These are phyloP conservation scores for Scalesia atractyloides DNA, from an alignment of 129 eudicot genomes.

Conservation along the genomic window DNA sequence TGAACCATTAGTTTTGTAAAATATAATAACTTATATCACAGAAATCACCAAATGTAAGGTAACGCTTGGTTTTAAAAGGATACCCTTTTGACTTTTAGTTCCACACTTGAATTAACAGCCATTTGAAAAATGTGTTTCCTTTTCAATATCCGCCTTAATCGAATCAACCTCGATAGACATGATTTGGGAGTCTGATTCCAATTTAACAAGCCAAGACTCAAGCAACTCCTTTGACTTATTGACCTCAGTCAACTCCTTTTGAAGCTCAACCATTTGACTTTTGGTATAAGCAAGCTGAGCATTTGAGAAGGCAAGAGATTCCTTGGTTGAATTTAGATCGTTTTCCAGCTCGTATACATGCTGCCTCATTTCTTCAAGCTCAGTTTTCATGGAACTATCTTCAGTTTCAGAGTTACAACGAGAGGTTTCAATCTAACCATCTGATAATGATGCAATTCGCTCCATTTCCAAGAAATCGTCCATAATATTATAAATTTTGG, in stretches of 20 bases:
- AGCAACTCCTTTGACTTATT: constrained; percentile 60
- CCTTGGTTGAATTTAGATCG: constrained; percentile 43
- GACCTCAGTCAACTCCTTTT: constrained; percentile 48
- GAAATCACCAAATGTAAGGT: background rate
- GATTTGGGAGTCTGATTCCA: constrained; percentile 47
- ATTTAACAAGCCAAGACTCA: constrained; percentile 44
- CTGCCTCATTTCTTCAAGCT: constrained; percentile 46
- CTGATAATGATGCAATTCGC: constrained; percentile 65
- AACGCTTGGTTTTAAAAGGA: constrained; percentile 4
- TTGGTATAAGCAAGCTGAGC: constrained; percentile 38
- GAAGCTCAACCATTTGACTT: constrained; percentile 48
- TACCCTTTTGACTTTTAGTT: constrained; percentile 70
- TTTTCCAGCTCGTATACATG: constrained; percentile 49
- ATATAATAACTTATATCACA: no score
- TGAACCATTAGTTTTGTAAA: background rate
- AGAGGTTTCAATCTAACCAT: constrained; percentile 38
- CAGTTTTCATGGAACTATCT: constrained; percentile 51
- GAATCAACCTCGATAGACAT: constrained; percentile 50
- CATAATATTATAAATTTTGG: constrained; percentile 71
- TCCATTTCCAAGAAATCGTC: constrained; percentile 95
- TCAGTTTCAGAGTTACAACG: constrained; percentile 33
- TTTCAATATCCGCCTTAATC: constrained; percentile 44
- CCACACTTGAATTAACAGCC: constrained; percentile 38
- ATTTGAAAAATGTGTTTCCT: constrained; percentile 50
- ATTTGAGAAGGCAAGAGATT: constrained; percentile 42